These are phyloP conservation scores for Pseudogymnoascus sp. DNA, from an alignment of 2,329 filamentous ascomycete genomes.

Conservation along the genomic window DNA sequence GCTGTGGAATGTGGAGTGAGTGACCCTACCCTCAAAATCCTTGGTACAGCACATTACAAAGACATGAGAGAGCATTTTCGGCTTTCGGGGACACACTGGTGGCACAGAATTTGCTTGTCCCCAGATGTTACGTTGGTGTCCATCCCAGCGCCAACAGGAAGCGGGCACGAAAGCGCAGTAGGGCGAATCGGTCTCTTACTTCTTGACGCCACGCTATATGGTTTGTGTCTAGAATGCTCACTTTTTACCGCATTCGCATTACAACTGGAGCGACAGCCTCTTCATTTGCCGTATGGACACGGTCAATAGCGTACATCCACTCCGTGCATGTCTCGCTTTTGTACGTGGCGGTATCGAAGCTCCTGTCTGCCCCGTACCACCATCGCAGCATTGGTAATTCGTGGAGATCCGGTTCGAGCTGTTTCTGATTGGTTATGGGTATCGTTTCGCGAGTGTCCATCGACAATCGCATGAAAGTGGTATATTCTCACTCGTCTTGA, in stretches of 20 bases:
- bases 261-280: background rate
- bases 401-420: background rate
- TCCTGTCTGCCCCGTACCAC: background rate
- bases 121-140: background rate
- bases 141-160: background rate
- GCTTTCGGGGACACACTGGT: background rate
- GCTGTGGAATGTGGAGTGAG: conserved; percentile 7
- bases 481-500: background rate
- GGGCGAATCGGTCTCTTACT: background rate
- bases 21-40: background rate
- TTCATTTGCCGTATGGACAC: background rate
- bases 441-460: conserved; percentile 1
- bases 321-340: background rate
- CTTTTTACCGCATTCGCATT: background rate
- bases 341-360: background rate
- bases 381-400: background rate
- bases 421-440: conserved; percentile 6
- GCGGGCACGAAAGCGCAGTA: background rate
- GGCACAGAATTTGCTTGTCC: background rate
- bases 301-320: background rate
- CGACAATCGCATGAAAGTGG: background rate
- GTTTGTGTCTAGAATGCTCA: background rate
- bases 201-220: background rate
- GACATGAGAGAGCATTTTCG: background rate
- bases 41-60: conserved; percentile 3